Evolutionary conservation across 2,329 filamentous ascomycete species (phyloP), one percentile per base, ranked within the genome.

Genomic region (Xylariaceae sp.): DNA sequence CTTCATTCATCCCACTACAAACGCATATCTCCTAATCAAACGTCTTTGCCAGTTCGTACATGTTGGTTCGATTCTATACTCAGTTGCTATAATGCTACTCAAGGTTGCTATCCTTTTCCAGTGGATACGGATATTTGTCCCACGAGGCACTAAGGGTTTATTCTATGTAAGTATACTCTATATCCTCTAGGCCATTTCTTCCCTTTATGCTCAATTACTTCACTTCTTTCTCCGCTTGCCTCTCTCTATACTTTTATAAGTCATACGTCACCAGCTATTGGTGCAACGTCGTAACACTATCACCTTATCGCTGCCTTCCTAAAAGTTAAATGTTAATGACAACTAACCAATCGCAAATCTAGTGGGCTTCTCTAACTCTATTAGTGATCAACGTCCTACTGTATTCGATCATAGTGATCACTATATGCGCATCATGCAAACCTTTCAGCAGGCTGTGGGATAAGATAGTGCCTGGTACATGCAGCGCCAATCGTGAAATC

Each of bases 61-160:
- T 15, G 30, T 50, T n/a, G 55, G 35, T 7, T 49, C 26, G 21
- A 33, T 40, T 16, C 20, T 57, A 16, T 56, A 54, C 32, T 36
- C 42, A 6, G 47, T 50, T 6, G 40, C 20, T 3, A 47, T 59
- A 13, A 16, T 58, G 18, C 26, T 55, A 2, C 30, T 61, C 16
- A 58, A 58, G 27, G 20, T 44, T 6, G 52, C 55, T 9, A 60
- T 60, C 11, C 39, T 58, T 20, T n/a, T 60, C 1, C 43, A 60
- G 16, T 60, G 58, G 58, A 21, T 48, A 4, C 41, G 50, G 3
- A 24, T 60, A 39, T 60, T 60, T 35, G 52, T 56, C 9, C 55
- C 55, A 4, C 41, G 37, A 4, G 23, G 24, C 26, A 55, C 35
- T 7, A 47, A 47, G 15, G 52, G 47, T 10, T 6, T 21, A 4